phyloP scores from a whole-genome alignment of 1,139 yeast species.

The Arxiozyma telluris region DNA sequence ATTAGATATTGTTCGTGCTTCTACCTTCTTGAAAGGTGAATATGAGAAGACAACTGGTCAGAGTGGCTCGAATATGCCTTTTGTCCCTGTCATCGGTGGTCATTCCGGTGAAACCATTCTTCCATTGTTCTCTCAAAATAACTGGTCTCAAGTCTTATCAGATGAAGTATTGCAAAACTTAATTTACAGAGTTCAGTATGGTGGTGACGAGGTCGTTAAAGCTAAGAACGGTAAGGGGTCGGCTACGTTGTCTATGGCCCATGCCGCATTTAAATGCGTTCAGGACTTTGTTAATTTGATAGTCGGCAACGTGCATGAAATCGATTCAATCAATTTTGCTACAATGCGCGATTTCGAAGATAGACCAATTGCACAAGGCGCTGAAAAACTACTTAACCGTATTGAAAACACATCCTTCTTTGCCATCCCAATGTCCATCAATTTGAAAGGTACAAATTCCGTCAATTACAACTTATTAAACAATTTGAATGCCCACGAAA shows the following conservation, averaged over 20 bases:
- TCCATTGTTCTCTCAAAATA: conserved; percentile 56
- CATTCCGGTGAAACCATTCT: conserved; percentile 67
- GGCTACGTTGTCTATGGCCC: conserved; percentile 94
- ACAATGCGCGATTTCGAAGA: conserved; percentile 21
- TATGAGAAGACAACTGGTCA: conserved; percentile 37
- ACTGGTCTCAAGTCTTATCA: conserved; percentile 8
- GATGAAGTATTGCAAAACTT: conserved; percentile 56
- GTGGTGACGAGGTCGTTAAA: conserved; percentile 94
- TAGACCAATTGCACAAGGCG: conserved; percentile 33
- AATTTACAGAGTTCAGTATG: conserved; percentile 85
- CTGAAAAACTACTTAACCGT: conserved; percentile 14
- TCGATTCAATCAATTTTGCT: conserved; percentile 21
- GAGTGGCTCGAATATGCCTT: conserved; percentile 34
- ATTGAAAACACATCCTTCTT: conserved; percentile 45
- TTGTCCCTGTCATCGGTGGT: conserved; percentile 87
- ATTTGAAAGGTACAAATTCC: conserved; percentile 45
- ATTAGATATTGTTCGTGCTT: conserved; percentile 81
- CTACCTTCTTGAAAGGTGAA: conserved; percentile 63
- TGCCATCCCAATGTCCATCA: conserved; percentile 57
- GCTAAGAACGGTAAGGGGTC: conserved; percentile 95
- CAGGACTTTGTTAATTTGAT: conserved; percentile 51
- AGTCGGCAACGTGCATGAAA: conserved; percentile 13
- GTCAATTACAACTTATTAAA: conserved; percentile 40
- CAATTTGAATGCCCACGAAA: conserved; percentile 46
- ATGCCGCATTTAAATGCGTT: conserved; percentile 80